Percentiles rank a stretch among this genome's conserved stretches.
Conservation (phyloP, 148 eudicot genomes). For the Camellia sinensis region DNA sequence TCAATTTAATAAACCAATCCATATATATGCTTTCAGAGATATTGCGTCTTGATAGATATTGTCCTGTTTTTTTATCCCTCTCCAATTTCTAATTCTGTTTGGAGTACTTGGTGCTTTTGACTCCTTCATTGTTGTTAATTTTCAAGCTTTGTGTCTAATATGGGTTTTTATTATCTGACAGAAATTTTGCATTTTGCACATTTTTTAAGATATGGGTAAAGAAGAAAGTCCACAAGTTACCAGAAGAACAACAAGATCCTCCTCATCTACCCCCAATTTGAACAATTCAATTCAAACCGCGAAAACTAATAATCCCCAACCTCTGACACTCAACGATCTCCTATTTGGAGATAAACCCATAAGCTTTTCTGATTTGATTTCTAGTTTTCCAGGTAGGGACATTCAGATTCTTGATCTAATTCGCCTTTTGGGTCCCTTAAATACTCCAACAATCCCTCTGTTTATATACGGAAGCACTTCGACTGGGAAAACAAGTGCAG, state of each 20-base stretch:
- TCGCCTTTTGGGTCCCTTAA: constrained; percentile 62
- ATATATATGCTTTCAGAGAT: neutral
- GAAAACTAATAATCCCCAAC: constrained; percentile 26
- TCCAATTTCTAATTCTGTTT: neutral
- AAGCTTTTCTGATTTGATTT: constrained; percentile 51
- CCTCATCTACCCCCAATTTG: constrained; percentile 34
- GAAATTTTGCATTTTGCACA: neutral
- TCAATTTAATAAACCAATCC: too few species aligned
- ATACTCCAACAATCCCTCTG: constrained; percentile 71
- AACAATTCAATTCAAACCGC: constrained; percentile 24
- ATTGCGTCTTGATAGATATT: neutral
- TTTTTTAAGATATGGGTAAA: constrained; percentile 35
- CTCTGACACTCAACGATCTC: constrained; percentile 53
- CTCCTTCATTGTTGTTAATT: neutral
- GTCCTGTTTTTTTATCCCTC: neutral
- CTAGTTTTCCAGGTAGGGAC: constrained; percentile 65
- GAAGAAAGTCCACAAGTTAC: constrained; percentile 49
- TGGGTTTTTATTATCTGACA: constrained; percentile 4
- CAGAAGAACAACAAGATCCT: constrained; percentile 71
- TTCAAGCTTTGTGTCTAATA: neutral
- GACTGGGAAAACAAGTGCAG: constrained; percentile 74
- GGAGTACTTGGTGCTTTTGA: neutral
- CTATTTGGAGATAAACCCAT: constrained; percentile 36
- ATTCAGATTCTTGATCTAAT: constrained; percentile 54
- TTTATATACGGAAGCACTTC: constrained; percentile 79